Conservation (phyloP, 768 basidiomycete species). For the Collybiopsis luxurians region DNA sequence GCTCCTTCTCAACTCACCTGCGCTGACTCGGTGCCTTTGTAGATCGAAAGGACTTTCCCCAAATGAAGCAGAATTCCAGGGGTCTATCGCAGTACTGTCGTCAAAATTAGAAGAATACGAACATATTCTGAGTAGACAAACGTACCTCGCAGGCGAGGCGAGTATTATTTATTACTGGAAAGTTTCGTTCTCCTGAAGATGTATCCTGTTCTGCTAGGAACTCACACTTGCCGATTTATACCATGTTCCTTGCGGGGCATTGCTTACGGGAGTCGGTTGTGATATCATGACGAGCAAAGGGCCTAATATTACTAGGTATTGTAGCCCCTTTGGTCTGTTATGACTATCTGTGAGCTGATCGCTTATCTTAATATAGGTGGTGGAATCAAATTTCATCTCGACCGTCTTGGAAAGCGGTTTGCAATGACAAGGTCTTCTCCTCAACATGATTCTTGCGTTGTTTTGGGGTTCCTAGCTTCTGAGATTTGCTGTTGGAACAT, state of each 20-base stretch:
- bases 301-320: conserved; percentile 38
- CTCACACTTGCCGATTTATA: conserved; percentile 52
- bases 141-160: conserved; percentile 58
- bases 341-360: background rate
- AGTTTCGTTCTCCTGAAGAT: background rate
- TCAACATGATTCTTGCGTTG: too few relatives aligned
- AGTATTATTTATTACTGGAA: conserved; percentile 18
- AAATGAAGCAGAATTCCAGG: conserved; percentile 27
- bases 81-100: conserved; percentile 25
- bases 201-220: conserved; percentile 7
- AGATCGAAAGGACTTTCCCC: conserved; percentile 26
- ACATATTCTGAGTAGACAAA: conserved; percentile 46
- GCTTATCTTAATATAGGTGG: conserved; percentile 32
- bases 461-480: too few relatives aligned
- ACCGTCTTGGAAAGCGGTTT: conserved; percentile 32
- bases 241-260: conserved; percentile 37
- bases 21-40: conserved; percentile 16
- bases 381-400: conserved; percentile 43
- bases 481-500: too few relatives aligned
- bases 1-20: background rate
- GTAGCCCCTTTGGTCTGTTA: background rate
- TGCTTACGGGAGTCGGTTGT: conserved; percentile 13
- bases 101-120: conserved; percentile 53
- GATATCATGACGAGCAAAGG: conserved; percentile 21
- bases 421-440: background rate